phyloP scores from a whole-genome alignment of 2,329 filamentous ascomycete species.

The Colletotrichum magnum region DNA sequence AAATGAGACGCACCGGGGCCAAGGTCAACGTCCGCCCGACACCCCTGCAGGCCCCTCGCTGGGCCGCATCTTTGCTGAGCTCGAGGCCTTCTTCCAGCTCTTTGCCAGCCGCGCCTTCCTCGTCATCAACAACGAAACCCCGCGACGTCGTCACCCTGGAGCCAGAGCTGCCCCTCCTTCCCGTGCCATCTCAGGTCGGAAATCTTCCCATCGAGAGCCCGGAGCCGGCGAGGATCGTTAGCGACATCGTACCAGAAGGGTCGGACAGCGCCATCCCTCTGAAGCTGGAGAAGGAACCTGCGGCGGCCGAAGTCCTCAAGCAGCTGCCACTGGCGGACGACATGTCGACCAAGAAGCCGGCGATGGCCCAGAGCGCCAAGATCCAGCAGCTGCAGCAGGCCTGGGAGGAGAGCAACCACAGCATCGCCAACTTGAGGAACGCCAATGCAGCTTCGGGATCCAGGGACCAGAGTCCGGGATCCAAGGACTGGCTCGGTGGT shows the following conservation, averaged over 20 bases:
- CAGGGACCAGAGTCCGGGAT: background rate
- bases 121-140: background rate
- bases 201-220: slow-evolving; percentile 1
- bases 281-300: background rate
- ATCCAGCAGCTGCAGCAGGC: slow-evolving; percentile 48
- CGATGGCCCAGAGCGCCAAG: slow-evolving; percentile 32
- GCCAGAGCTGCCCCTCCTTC: too few species aligned
- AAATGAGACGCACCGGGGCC: slow-evolving; percentile 32
- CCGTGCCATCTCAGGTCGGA: background rate
- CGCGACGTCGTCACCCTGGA: background rate
- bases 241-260: slow-evolving; percentile 41
- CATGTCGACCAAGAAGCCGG: slow-evolving; percentile 14
- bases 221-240: slow-evolving; percentile 42
- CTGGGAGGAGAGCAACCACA: slow-evolving; percentile 46
- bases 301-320: background rate
- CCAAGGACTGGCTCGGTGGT: slow-evolving; percentile 24
- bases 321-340: background rate
- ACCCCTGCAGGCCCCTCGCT: slow-evolving; percentile 19
- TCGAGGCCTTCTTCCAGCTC: background rate
- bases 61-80: slow-evolving; percentile 24
- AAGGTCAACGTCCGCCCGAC: slow-evolving; percentile 22
- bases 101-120: background rate
- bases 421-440: background rate
- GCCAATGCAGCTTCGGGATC: too few species aligned
- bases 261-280: background rate